Conservation (phyloP, 768 basidiomycete species). For the Mycena capillaripes region DNA sequence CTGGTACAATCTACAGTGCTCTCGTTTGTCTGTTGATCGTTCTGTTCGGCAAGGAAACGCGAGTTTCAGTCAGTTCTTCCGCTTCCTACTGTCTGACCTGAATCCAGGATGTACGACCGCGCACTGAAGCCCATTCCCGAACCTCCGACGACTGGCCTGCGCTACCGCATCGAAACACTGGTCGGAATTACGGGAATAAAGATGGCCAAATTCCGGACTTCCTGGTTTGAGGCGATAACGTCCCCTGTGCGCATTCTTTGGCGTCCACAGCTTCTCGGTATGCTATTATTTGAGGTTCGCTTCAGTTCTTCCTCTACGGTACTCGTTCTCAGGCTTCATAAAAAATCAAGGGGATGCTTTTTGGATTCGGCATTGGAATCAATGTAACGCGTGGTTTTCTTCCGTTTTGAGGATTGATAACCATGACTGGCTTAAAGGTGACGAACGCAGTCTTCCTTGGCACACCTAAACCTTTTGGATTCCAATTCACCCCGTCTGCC, state of each 20-base stretch:
- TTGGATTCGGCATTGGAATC: slow-evolving; percentile 78
- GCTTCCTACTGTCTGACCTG: too few species aligned
- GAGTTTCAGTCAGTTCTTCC: slow-evolving; percentile 33
- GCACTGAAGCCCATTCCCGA: slow-evolving; percentile 63
- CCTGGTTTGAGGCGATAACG: slow-evolving; percentile 62
- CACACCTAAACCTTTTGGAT: slow-evolving; percentile 65
- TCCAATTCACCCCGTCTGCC: slow-evolving; percentile 59
- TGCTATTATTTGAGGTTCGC: slow-evolving; percentile 62
- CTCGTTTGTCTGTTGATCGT: slow-evolving; percentile 56
- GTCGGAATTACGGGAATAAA: slow-evolving; percentile 72
- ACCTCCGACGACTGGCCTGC: slow-evolving; percentile 54
- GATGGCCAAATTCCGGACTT: slow-evolving; percentile 67
- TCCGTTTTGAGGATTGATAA: too few species aligned
- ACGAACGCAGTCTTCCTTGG: slow-evolving; percentile 78
- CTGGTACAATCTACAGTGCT: background rate
- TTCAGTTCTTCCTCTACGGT: too few species aligned
- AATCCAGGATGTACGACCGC: slow-evolving; percentile 75
- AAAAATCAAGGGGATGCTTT: slow-evolving; percentile 57
- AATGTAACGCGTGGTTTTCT: slow-evolving; percentile 52
- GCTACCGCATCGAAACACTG: slow-evolving; percentile 69
- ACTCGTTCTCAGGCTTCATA: too few species aligned
- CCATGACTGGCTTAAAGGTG: slow-evolving; percentile 54
- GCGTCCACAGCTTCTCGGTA: slow-evolving; percentile 70
- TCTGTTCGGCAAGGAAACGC: slow-evolving; percentile 78
- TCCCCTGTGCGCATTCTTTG: slow-evolving; percentile 65